Percentiles rank a stretch among this genome's conserved stretches.
These are phyloP conservation scores for Nannochloropsis gaditana DNA, from an alignment of 108 stramenopile species.

Conservation along the genomic window DNA sequence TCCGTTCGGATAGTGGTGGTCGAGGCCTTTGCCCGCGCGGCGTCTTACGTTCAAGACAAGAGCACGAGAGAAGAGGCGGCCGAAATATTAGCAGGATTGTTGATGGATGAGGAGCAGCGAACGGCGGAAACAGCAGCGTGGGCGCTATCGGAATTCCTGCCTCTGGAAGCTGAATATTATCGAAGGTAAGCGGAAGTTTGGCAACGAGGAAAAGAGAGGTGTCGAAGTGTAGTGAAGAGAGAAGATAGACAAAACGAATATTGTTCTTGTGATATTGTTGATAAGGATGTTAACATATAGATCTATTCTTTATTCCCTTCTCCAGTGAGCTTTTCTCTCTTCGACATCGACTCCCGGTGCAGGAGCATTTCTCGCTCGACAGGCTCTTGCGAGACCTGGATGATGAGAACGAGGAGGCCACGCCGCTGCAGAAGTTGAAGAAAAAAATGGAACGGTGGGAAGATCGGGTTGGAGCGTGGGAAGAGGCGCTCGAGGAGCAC, in stretches of 20 bases:
- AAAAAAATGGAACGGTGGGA: neutral
- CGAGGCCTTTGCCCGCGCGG: neutral
- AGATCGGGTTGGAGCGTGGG: neutral
- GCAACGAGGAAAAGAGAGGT: neutral
- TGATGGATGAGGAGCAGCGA: neutral
- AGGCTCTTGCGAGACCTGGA: neutral
- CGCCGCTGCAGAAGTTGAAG: neutral
- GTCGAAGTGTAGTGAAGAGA: too few relatives aligned
- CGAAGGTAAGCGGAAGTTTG: neutral
- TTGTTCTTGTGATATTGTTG: too few relatives aligned
- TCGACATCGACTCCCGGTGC: neutral
- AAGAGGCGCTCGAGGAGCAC: neutral
- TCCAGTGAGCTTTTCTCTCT: neutral
- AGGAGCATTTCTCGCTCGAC: neutral
- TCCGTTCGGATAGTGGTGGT: neutral
- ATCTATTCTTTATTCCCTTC: neutral
- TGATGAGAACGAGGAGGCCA: neutral
- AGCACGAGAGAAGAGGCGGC: neutral
- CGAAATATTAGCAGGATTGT: neutral
- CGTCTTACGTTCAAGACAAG: neutral
- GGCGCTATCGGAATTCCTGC: neutral
- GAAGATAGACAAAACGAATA: too few relatives aligned
- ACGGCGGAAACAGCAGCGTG: neutral
- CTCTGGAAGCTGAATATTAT: neutral
- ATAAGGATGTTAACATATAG: neutral